Evolutionary conservation across 2,329 filamentous ascomycete genomes (phyloP).

Genomic region (Sarocladium oryzae): DNA sequence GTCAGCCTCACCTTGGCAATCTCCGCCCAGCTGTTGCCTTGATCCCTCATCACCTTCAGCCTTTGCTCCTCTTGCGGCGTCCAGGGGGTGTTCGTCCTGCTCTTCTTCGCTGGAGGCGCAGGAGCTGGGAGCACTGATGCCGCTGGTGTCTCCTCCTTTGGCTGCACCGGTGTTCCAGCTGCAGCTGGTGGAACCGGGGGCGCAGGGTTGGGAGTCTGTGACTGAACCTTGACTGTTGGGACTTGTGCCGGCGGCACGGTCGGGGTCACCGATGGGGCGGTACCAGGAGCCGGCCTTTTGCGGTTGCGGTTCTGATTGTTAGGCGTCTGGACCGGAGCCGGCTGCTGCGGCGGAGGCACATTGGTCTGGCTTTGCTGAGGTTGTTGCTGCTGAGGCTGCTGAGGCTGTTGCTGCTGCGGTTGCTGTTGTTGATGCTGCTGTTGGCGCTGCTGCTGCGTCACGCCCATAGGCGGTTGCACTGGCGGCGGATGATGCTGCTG

Average conservation of each 20-base stretch:
- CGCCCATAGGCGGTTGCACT: constrained; percentile 37
- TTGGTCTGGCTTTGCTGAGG: background rate
- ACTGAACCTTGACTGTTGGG: constrained; percentile 21
- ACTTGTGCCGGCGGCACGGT: constrained; percentile 28
- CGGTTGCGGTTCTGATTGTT: constrained; percentile 26
- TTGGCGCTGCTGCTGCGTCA: constrained; percentile 26
- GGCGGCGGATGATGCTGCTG: constrained; percentile 32
- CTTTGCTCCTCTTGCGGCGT: constrained; percentile 88
- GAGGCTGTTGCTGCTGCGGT: constrained; percentile 1
- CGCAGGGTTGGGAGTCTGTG: constrained; percentile 9
- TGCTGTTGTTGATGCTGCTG: constrained; percentile 29
- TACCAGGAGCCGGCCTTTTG: constrained; percentile 34
- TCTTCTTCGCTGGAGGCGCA: constrained; percentile 70
- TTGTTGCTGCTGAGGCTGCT: constrained; percentile 1
- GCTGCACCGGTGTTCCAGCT: constrained; percentile 20
- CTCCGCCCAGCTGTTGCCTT: constrained; percentile 91
- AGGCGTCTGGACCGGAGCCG: constrained; percentile 31
- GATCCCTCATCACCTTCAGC: constrained; percentile 89
- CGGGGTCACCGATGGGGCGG: constrained; percentile 21
- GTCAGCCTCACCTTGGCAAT: constrained; percentile 87
- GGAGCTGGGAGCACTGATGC: constrained; percentile 20
- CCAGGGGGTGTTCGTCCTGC: constrained; percentile 97
- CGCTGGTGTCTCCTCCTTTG: constrained; percentile 16
- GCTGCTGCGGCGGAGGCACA: constrained; percentile 28
- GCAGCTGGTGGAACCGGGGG: constrained; percentile 5